Conservation (phyloP, 83 land plant genomes). For the Thuja plicata region DNA sequence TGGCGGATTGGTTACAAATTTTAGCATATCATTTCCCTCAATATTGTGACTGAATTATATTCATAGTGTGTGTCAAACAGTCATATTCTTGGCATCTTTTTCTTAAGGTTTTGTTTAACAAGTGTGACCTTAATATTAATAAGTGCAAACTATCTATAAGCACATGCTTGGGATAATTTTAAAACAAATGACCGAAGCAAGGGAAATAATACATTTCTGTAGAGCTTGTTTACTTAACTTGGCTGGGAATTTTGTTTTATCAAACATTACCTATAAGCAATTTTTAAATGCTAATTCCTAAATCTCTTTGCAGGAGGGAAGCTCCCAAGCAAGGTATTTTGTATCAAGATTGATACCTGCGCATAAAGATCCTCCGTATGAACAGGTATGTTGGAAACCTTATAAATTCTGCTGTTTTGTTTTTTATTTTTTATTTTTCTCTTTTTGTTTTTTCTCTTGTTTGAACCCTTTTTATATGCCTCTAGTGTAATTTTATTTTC, state of each 20-base stretch:
- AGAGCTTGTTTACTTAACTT: neutral
- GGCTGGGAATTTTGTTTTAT: neutral
- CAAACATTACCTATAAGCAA: neutral
- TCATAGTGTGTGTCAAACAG: neutral
- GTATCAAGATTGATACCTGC: conserved; percentile 96
- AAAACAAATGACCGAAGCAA: neutral
- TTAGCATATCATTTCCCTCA: neutral
- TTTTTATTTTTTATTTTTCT: too few species aligned
- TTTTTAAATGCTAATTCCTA: neutral
- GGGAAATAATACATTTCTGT: neutral
- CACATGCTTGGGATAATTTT: too few species aligned
- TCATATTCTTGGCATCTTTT: neutral
- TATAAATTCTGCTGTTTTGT: conserved; percentile 1
- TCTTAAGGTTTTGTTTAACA: neutral
- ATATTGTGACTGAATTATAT: neutral
- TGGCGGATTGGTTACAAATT: neutral
- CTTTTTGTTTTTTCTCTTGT: neutral
- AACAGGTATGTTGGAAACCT: conserved; percentile 62
- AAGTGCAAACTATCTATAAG: neutral
- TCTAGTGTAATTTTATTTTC: neutral
- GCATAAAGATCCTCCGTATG: conserved; percentile 97
- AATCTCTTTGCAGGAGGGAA: conserved; percentile 76
- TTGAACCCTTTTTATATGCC: neutral
- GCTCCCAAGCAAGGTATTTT: conserved; percentile 97
- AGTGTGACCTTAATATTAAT: neutral